These are phyloP conservation scores for Ceratocystis albifundus DNA, from an alignment of 2,329 filamentous ascomycete genomes.

Conservation along the genomic window DNA sequence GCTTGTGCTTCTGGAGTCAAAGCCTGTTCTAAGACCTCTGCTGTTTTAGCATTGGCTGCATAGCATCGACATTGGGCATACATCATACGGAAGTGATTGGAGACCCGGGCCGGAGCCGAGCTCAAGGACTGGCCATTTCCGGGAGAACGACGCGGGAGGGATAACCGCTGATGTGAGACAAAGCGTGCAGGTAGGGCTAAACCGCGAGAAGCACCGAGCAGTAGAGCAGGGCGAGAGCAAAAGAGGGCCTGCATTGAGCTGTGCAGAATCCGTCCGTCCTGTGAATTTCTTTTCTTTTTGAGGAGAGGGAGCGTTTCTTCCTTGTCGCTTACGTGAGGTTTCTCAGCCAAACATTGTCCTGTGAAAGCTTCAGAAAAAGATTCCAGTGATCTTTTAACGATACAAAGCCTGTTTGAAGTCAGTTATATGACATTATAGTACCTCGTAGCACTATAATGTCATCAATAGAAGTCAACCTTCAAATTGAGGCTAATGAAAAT, in stretches of 20 bases:
- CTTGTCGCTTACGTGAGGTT: background rate
- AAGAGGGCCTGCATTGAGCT: constrained; percentile 7
- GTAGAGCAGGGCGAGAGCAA: background rate
- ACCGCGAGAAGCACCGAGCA: constrained; percentile 9
- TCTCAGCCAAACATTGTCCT: constrained; percentile 2
- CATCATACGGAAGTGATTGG: background rate
- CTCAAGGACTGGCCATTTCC: background rate
- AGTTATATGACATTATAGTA: no score
- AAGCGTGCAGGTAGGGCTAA: constrained; percentile 14
- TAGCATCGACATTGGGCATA: constrained; percentile 9
- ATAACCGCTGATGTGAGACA: background rate
- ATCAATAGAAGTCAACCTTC: no score
- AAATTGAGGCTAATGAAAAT: background rate
- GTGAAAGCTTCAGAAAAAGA: background rate
- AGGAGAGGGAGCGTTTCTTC: background rate
- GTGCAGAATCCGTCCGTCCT: background rate
- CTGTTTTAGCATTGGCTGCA: background rate
- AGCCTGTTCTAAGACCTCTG: background rate
- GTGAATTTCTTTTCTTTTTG: background rate
- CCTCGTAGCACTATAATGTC: no score
- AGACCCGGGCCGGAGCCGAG: background rate
- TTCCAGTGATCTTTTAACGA: no score
- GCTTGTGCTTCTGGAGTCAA: background rate
- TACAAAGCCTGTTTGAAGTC: no score
- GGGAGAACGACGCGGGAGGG: background rate